Evolutionary conservation across 768 basidiomycete genomes (phyloP), one percentile per base, ranked within the genome.

Genomic region (Naganishia antarctica): DNA sequence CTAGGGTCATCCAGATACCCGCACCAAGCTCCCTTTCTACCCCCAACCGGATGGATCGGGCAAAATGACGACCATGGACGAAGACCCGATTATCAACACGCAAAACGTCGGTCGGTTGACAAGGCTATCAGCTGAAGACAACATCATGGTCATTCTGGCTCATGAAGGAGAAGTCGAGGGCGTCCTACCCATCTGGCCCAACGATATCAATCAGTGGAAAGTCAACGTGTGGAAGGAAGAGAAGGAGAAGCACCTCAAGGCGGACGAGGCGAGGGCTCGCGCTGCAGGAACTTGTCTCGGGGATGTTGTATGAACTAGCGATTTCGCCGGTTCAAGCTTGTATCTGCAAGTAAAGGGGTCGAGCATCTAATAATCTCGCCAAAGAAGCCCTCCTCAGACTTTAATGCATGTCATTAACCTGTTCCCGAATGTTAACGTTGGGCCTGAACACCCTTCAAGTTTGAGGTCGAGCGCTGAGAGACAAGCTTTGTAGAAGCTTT

Each of bases 251-350:
- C 53, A 40, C 8, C 86, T 86, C 31, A 92, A 79, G 12, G 83
- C 82, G 73, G 86, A 91, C 0, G 87, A 86, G 63, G 73, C 79
- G 66, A 79, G 80, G 4, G 80, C 80, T 43, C 76, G 72, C 65
- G 71, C 28, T 11, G 67, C 70, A 8, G 70, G 65, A 68, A 34
- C 69, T n/a, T 63, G 50, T 25, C 12, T 47, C 7, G 45, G 34
- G 4, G n/a, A 37, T 21, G 6, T 37, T 13, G 51, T n/a, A 34
- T 50, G 31, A 32, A 53, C n/a, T n/a, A n/a, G 47, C 25, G 21
- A 23, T 28, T 49, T 18, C n/a, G 23, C n/a, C 6, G 9, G 45
- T n/a, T 18, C 15, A n/a, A 49, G 47, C 25, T 49, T 11, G 11
- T 5, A 44, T 11, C 6, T 9, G 43, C 23, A 49, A 25, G 11